phyloP scores from a whole-genome alignment of 2,329 filamentous ascomycete species.

The Epichloe hybrida region DNA sequence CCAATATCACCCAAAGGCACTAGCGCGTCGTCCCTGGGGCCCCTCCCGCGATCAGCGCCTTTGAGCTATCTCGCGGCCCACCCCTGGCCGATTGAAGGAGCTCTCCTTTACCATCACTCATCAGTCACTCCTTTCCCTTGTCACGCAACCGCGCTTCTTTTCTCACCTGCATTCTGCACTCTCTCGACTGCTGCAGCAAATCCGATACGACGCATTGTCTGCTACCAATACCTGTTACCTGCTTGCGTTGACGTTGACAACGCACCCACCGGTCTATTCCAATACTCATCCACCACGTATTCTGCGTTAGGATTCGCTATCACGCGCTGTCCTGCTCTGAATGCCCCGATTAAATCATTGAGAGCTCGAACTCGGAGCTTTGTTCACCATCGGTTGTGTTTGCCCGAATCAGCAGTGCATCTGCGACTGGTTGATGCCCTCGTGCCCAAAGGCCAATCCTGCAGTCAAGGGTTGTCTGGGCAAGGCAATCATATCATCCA shows the following conservation, averaged over 20 bases:
- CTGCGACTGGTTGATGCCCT: conserved; percentile 7
- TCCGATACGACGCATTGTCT: background rate
- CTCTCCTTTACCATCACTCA: conserved; percentile 17
- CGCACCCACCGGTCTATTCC: background rate
- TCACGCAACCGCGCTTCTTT: background rate
- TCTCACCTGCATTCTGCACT: conserved; percentile 9
- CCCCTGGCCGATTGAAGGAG: conserved; percentile 9
- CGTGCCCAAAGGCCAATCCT: conserved; percentile 2
- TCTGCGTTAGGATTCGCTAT: conserved; percentile 5
- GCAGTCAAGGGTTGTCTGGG: background rate
- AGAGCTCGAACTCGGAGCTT: conserved; percentile 19
- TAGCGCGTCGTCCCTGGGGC: conserved; percentile 17
- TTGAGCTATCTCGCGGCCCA: conserved; percentile 11
- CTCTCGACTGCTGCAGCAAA: conserved; percentile 6
- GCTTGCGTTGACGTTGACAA: background rate
- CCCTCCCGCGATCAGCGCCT: conserved; percentile 22
- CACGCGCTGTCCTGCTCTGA: conserved; percentile 13
- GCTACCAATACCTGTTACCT: background rate
- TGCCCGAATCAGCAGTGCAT: conserved; percentile 12
- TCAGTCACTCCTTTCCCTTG: conserved; percentile 26
- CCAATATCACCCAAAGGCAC: conserved; percentile 4
- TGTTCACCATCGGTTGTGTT: background rate
- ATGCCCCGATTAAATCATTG: conserved; percentile 21
- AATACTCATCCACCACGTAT: background rate
- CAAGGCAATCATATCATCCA: background rate